Conservation (phyloP, 352 stramenopile species). For the Pythium rishiriense region DNA sequence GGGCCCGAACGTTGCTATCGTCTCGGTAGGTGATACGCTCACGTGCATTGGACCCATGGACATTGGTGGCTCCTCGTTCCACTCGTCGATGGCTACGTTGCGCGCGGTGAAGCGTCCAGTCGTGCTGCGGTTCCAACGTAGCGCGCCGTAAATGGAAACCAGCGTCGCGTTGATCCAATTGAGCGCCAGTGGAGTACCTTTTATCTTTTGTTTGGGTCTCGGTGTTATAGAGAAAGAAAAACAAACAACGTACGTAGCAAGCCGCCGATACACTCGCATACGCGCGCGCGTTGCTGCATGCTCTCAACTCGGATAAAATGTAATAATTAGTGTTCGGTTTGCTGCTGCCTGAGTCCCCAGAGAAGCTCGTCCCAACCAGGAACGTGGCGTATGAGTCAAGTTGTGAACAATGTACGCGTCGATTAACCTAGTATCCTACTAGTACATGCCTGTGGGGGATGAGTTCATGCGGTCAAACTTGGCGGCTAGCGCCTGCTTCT, state of each 20-base stretch:
- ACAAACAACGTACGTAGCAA: not conserved
- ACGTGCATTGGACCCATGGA: constrained; percentile 80
- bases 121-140: constrained; percentile 72
- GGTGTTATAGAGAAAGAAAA: constrained; percentile 29
- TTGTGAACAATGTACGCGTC: not conserved
- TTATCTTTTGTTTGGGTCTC: constrained; percentile 10
- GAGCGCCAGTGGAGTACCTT: not conserved
- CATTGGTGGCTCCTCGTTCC: constrained; percentile 76
- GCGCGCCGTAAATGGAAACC: constrained; percentile 9
- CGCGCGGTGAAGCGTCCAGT: constrained; percentile 81
- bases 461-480: constrained; percentile 82
- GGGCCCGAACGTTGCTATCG: constrained; percentile 65
- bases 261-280: not conserved
- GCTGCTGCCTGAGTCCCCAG: not conserved
- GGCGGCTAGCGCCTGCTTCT: constrained; percentile 85
- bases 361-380: too few relatives aligned
- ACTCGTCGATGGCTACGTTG: constrained; percentile 84
- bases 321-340: constrained; percentile 35
- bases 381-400: too few relatives aligned
- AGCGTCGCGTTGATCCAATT: too few relatives aligned
- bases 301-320: constrained; percentile 22
- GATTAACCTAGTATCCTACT: not conserved
- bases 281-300: not conserved
- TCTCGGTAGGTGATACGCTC: constrained; percentile 74
- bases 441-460: constrained; percentile 60